A percentile compares a stretch with the other conserved stretches of the same genome.
Conservation (phyloP, 257 asterid species). For the Mitragyna speciosa region DNA sequence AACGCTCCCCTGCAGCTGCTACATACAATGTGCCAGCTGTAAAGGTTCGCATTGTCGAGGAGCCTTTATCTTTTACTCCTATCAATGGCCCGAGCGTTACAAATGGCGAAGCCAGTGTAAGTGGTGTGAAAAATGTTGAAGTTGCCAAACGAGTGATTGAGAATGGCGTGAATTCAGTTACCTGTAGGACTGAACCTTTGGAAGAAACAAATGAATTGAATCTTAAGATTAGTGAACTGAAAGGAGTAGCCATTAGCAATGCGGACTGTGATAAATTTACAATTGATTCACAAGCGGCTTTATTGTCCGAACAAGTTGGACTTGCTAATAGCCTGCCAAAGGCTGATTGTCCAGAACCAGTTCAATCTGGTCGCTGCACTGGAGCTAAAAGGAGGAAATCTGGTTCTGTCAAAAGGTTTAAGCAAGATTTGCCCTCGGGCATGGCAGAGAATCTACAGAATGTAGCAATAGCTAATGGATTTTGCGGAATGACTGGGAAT, state of each 20-base stretch:
- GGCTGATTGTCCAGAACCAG: constrained; percentile 37
- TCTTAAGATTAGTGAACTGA: constrained; percentile 63
- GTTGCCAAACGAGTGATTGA: constrained; percentile 24
- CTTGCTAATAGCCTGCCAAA: constrained; percentile 39
- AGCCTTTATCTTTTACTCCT: constrained; percentile 31
- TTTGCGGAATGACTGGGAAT: constrained; percentile 33
- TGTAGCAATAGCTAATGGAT: constrained; percentile 21
- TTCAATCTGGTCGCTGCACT: constrained; percentile 56
- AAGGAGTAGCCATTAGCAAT: constrained; percentile 32
- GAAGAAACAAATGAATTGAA: constrained; percentile 51
- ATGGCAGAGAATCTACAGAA: constrained; percentile 34
- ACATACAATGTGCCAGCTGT: constrained; percentile 51
- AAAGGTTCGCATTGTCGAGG: constrained; percentile 39
- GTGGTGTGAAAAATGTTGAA: constrained; percentile 18
- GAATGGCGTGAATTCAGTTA: constrained; percentile 34
- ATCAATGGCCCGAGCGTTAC: constrained; percentile 24
- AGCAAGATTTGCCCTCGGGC: constrained; percentile 46
- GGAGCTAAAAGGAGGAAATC: constrained; percentile 93
- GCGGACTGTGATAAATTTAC: constrained; percentile 32
- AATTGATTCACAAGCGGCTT: constrained; percentile 30
- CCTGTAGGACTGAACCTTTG: constrained; percentile 31
- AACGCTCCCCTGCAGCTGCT: constrained; percentile 50
- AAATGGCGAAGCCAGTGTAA: constrained; percentile 30
- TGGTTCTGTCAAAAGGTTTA: constrained; percentile 85
- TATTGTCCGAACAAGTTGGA: constrained; percentile 1